Conservation (phyloP, 2,329 filamentous ascomycete genomes). For the Colletotrichum aenigma region DNA sequence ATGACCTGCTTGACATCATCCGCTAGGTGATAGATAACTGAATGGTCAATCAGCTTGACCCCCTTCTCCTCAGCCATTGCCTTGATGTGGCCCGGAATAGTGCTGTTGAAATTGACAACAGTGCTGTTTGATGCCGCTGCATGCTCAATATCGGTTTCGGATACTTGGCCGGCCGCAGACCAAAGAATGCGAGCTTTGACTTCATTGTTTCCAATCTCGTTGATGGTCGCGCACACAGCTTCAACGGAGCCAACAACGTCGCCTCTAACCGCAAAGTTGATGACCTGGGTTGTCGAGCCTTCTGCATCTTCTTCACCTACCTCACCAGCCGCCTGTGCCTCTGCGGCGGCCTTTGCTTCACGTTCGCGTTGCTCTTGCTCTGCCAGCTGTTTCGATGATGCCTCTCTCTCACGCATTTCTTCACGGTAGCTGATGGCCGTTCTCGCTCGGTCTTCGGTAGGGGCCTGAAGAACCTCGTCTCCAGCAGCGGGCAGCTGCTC, state of each 20-base stretch:
- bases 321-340: constrained; percentile 37
- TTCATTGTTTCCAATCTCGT: constrained; percentile 83
- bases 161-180: constrained; percentile 77
- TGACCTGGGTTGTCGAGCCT: constrained; percentile 47
- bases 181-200: constrained; percentile 79
- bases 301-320: constrained; percentile 40
- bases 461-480: constrained; percentile 84
- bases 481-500: constrained; percentile 82
- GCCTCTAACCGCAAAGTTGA: constrained; percentile 88
- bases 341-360: constrained; percentile 47
- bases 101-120: constrained; percentile 86
- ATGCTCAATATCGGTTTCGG: constrained; percentile 88
- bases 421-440: constrained; percentile 77
- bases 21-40: constrained; percentile 81
- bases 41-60: constrained; percentile 83
- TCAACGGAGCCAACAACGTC: constrained; percentile 95
- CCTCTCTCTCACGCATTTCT: constrained; percentile 72
- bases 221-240: constrained; percentile 79
- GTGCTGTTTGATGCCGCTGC: constrained; percentile 77
- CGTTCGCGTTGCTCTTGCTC: constrained; percentile 69
- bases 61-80: constrained; percentile 71
- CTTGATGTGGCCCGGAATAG: constrained; percentile 69
- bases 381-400: constrained; percentile 83
- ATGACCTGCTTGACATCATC: constrained; percentile 75
- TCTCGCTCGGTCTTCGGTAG: constrained; percentile 78